These are phyloP conservation scores for Aspergillus sp. DNA, from an alignment of 2,329 filamentous ascomycete genomes.

Conservation along the genomic window DNA sequence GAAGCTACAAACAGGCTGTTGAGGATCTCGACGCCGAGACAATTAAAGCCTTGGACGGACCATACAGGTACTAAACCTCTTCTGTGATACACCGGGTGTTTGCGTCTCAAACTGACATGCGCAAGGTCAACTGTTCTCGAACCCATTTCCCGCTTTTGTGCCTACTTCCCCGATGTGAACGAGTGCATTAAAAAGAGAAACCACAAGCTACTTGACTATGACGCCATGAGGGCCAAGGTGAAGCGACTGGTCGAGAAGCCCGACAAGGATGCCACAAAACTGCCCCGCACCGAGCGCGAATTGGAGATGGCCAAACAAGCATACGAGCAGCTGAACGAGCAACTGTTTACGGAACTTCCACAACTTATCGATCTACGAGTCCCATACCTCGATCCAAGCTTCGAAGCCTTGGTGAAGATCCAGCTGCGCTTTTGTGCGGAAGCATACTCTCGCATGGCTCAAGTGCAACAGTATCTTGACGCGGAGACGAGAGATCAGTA, in stretches of 20 bases:
- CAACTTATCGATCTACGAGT: slow-evolving; percentile 96
- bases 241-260: slow-evolving; percentile 98
- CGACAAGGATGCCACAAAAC: slow-evolving; percentile 96
- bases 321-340: slow-evolving; percentile 97
- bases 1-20: slow-evolving; percentile 97
- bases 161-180: slow-evolving; percentile 98
- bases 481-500: slow-evolving; percentile 95
- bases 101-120: not conserved
- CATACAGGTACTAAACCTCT: slow-evolving; percentile 65
- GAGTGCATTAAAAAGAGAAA: slow-evolving; percentile 99
- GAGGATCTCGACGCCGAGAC: slow-evolving; percentile 97
- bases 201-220: slow-evolving; percentile 98
- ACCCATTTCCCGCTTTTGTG: slow-evolving; percentile 92
- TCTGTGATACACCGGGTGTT: not conserved
- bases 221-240: slow-evolving; percentile 90
- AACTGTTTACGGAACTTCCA: slow-evolving; percentile 86
- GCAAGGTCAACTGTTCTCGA: slow-evolving; percentile 84
- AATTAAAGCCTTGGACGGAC: slow-evolving; percentile 95
- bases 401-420: slow-evolving; percentile 98
- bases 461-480: slow-evolving; percentile 97
- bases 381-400: slow-evolving; percentile 93
- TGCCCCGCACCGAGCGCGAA: slow-evolving; percentile 94
- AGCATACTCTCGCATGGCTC: slow-evolving; percentile 95
- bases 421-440: slow-evolving; percentile 97
- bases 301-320: slow-evolving; percentile 88